Evolutionary conservation across 2,329 filamentous ascomycete genomes (phyloP), one percentile per base, ranked within the genome.

Genomic region (Leptographium galeiforme): DNA sequence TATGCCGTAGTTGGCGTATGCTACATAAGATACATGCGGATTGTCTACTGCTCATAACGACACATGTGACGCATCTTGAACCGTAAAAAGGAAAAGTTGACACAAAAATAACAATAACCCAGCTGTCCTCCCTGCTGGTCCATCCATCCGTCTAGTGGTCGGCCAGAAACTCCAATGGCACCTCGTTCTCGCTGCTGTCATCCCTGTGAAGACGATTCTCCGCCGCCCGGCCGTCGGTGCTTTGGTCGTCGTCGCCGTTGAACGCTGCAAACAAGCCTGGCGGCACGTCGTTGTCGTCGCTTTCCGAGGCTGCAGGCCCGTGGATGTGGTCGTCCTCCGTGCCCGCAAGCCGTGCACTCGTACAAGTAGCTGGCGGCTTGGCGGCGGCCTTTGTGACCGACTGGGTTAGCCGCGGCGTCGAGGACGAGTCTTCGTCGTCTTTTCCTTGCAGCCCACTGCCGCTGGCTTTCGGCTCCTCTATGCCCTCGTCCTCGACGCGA

Each of bases 161-260:
- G 12, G 71, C 71, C 8, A 79, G 58, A 57, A 80, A 78, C 55
- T 79, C 75, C 0, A 66, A 64, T 1, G 76, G 75, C 8, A 79
- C 69, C 51, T 75, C 74, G 49, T 75, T 75, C 55, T 72, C 72
- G 57, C 68, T 59, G 53, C 50, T 72, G 43, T 67, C 67, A 50
- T 65, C 61, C 48, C 63, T 61, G 8, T 55, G 19, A 40, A 49
- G 38, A 19, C 40, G 43, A 8, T 45, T 19, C 3, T 18, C 39
- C 14, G 14, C 48, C 3, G 7, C 57, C 1, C 57, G 2, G 55
- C 67, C 58, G 10, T 54, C 70, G 30, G 47, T 61, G 60, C 13
- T 50, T 56, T 67, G 60, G 7, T 57, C 70, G 18, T 66, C 66
- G 48, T 63, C 58, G 45, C 62, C 61, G 2, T 36, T 57, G 48